A percentile compares a stretch with the other conserved stretches of the same genome.
Conservation (phyloP, 176 grass and related monocot species). For the Otatea glauca region DNA sequence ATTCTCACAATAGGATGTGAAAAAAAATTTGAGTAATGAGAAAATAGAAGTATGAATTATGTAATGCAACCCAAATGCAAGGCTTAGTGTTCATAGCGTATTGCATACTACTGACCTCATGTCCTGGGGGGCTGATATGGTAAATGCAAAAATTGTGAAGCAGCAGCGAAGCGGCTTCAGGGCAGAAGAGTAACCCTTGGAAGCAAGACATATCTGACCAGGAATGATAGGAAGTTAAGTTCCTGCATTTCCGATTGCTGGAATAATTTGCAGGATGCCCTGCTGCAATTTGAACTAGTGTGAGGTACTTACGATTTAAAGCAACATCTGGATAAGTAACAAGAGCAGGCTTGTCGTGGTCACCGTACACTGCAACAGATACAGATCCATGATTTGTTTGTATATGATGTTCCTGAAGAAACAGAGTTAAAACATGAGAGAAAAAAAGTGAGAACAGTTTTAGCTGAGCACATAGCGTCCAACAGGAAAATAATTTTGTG, state of each 20-base stretch:
- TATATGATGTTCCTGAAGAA: slow-evolving; percentile 91
- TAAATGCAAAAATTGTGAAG: slow-evolving; percentile 99
- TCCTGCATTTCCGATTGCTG: background rate
- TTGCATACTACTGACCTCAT: slow-evolving; percentile 72
- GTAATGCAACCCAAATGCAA: background rate
- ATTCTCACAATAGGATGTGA: slow-evolving; percentile 49
- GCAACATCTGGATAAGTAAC: slow-evolving; percentile 96
- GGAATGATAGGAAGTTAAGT: slow-evolving; percentile 29
- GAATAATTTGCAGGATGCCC: background rate
- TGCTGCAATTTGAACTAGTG: slow-evolving; percentile 10
- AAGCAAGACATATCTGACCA: slow-evolving; percentile 94
- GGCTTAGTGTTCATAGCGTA: slow-evolving; percentile 20
- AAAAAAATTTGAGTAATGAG: slow-evolving; percentile 34
- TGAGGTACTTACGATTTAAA: slow-evolving; percentile 72
- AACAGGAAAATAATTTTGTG: slow-evolving; percentile 16
- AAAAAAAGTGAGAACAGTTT: background rate
- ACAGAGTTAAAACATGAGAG: background rate
- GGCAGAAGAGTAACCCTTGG: slow-evolving; percentile 97
- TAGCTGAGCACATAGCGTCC: slow-evolving; percentile 6
- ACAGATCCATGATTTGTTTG: slow-evolving; percentile 81
- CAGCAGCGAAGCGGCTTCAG: slow-evolving; percentile 88
- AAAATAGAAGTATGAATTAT: slow-evolving; percentile 34
- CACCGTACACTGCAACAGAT: slow-evolving; percentile 93
- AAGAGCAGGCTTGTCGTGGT: slow-evolving; percentile 94
- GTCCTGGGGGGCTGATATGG: slow-evolving; percentile 97